A percentile compares a stretch with the other conserved stretches of the same genome.
These are phyloP conservation scores for Gillenia trifoliata DNA, from an alignment of 306 rosid genomes.

Conservation along the genomic window DNA sequence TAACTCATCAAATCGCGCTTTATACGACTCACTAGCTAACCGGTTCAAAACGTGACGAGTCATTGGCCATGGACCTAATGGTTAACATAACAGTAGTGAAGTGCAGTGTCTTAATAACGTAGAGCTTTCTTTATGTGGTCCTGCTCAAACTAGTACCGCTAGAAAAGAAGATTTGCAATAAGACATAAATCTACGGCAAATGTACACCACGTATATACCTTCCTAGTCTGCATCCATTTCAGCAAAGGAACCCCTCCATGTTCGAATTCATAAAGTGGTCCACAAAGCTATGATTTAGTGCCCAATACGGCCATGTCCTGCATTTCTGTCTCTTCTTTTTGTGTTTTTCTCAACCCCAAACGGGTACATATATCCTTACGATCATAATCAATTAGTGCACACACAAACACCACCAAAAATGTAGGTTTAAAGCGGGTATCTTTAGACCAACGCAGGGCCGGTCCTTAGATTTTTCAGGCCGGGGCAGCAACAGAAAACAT, in stretches of 20 bases:
- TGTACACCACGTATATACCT: constrained; percentile 30
- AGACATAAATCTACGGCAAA: constrained; percentile 35
- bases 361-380: background rate
- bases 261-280: constrained; percentile 30
- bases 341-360: constrained; percentile 16
- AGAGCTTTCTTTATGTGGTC: constrained; percentile 39
- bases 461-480: background rate
- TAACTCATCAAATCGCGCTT: background rate
- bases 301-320: constrained; percentile 32
- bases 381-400: background rate
- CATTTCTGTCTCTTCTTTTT: constrained; percentile 14
- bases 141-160: constrained; percentile 42
- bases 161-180: constrained; percentile 5
- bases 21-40: background rate
- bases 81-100: background rate
- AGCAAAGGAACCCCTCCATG: constrained; percentile 32
- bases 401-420: background rate
- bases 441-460: background rate
- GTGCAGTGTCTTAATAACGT: background rate
- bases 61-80: background rate
- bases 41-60: background rate
- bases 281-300: constrained; percentile 15
- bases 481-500: background rate
- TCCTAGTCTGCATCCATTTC: constrained; percentile 15
- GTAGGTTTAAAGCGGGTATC: background rate